Evolutionary conservation across 2,329 filamentous ascomycete genomes (phyloP), one percentile per base, ranked within the genome.

Genomic region (Nemania serpens): DNA sequence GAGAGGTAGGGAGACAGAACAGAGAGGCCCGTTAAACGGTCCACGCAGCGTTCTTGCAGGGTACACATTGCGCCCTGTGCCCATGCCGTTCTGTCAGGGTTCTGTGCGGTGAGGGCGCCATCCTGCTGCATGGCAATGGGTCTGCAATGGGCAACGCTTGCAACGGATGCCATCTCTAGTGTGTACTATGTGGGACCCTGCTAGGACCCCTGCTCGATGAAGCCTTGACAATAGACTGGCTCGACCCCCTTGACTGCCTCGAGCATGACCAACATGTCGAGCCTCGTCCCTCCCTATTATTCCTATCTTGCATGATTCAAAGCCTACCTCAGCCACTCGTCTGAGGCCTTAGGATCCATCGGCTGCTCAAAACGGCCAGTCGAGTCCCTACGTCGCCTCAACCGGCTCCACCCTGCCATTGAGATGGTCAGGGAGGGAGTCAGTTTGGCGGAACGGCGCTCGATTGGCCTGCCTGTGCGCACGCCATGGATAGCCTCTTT

Each of bases 241-340:
- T 22, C n/a, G 5, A n/a, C 11, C 33, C 33, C 33, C 33, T 42
- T 10, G 45, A 42, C 20, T 41, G 49, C 15, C 18, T 62, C 20
- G 41, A 58, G 49, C 55, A 55, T 55, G 53, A 52, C 53, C 47
- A 52, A 52, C 50, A 54, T 55, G 15, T 48, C 55, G 62, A 64
- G 62, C 58, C 59, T 64, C 61, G 51, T 59, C 53, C 45, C 37
- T 55, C 59, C 47, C 58, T 49, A 18, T 47, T 25, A 46, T 59
- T 50, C 42, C 51, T 64, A 64, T 64, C 59, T 59, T 64, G 62
- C 62, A 62, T 64, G 62, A 58, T 62, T 55, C 54, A 39, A 61
- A 25, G 59, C 55, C 62, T 29, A 46, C 52, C 50, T 57, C 48
- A 9, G 53, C 55, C 49, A 54, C 55, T 62, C 52, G 25, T 47